Conservation (phyloP, 2,329 filamentous ascomycete genomes). For the Penicillium sp. region DNA sequence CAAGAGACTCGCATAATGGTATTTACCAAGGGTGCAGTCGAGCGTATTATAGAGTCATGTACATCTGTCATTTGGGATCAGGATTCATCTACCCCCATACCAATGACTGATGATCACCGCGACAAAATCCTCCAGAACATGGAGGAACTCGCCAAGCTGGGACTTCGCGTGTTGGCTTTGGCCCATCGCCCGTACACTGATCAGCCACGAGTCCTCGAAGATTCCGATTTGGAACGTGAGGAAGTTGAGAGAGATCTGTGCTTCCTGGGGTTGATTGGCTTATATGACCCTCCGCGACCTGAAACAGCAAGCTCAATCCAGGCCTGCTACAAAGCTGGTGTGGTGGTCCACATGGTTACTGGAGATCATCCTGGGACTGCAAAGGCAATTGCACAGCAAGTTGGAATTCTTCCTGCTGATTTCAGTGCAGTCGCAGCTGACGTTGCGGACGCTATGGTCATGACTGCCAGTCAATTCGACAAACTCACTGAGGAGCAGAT, state of each 20-base stretch:
- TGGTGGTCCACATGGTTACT: slow-evolving; percentile 76
- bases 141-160: slow-evolving; percentile 61
- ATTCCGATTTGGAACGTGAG: background rate
- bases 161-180: slow-evolving; percentile 66
- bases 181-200: slow-evolving; percentile 42
- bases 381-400: slow-evolving; percentile 70
- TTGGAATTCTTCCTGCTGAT: slow-evolving; percentile 68
- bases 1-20: slow-evolving; percentile 19
- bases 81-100: slow-evolving; percentile 21
- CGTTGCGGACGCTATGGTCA: slow-evolving; percentile 62
- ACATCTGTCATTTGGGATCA: background rate
- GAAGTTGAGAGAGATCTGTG: background rate
- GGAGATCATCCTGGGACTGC: slow-evolving; percentile 76
- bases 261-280: slow-evolving; percentile 64
- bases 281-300: slow-evolving; percentile 77
- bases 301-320: slow-evolving; percentile 70
- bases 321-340: slow-evolving; percentile 67
- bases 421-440: slow-evolving; percentile 56
- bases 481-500: slow-evolving; percentile 69
- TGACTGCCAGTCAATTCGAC: slow-evolving; percentile 74
- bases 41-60: background rate
- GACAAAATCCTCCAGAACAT: slow-evolving; percentile 62
- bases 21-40: background rate
- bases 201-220: background rate
- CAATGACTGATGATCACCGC: slow-evolving; percentile 54